These are phyloP conservation scores for Debaryomyces coudertii DNA, from an alignment of 1,139 yeast genomes.

Conservation along the genomic window DNA sequence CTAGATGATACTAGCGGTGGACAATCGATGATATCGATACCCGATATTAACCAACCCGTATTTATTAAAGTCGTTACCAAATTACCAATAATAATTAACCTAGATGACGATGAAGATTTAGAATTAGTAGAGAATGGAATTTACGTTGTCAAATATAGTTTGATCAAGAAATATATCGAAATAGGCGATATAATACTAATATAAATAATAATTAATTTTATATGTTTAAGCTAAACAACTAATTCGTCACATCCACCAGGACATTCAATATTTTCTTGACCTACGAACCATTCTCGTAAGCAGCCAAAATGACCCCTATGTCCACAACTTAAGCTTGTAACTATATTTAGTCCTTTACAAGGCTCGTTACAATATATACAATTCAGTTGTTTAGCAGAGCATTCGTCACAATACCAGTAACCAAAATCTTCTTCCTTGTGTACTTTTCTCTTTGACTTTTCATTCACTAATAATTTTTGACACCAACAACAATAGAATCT, in stretches of 20 bases:
- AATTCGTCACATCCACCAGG: slow-evolving; percentile 70
- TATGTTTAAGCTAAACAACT: slow-evolving; percentile 14
- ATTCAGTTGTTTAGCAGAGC: slow-evolving; percentile 60
- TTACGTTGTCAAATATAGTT: slow-evolving; percentile 72
- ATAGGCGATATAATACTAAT: slow-evolving; percentile 49
- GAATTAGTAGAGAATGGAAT: slow-evolving; percentile 69
- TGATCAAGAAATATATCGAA: slow-evolving; percentile 44
- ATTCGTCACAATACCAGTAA: slow-evolving; percentile 83
- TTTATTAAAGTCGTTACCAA: slow-evolving; percentile 59
- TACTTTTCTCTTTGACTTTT: slow-evolving; percentile 48
- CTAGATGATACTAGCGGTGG: slow-evolving; percentile 81
- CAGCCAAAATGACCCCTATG: slow-evolving; percentile 88
- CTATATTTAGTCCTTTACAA: slow-evolving; percentile 69
- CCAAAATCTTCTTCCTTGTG: slow-evolving; percentile 47
- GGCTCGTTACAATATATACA: slow-evolving; percentile 86
- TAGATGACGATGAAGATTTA: slow-evolving; percentile 64
- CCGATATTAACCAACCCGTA: slow-evolving; percentile 76
- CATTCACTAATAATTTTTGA: slow-evolving; percentile 64
- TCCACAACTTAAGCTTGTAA: slow-evolving; percentile 73
- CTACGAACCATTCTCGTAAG: slow-evolving; percentile 74
- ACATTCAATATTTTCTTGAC: slow-evolving; percentile 66
- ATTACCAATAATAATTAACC: slow-evolving; percentile 33
- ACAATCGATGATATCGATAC: slow-evolving; percentile 75
- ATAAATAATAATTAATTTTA: slow-evolving; percentile 17
- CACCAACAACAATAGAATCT: slow-evolving; percentile 74